These are phyloP conservation scores for Apiospora malaysiana DNA, from an alignment of 2,329 filamentous ascomycete genomes.

Conservation along the genomic window DNA sequence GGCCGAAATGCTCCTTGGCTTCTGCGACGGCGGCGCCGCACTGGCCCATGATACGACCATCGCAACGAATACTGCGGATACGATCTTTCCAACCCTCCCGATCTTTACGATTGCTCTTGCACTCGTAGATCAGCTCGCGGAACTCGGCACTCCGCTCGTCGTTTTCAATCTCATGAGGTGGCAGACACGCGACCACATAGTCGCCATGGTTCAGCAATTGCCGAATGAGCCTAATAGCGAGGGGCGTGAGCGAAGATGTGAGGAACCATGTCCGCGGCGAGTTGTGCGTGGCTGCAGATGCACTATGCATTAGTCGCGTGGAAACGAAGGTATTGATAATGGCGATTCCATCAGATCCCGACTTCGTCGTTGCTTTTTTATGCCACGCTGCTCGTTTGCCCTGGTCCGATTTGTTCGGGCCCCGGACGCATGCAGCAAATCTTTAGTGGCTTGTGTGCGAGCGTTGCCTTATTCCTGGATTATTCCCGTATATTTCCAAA, in stretches of 20 bases:
- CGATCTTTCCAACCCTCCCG: constrained; percentile 82
- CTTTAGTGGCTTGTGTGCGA: background rate
- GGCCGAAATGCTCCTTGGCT: constrained; percentile 81
- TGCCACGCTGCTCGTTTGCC: background rate
- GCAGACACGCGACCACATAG: constrained; percentile 83
- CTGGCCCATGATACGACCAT: constrained; percentile 67
- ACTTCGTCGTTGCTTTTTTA: constrained; percentile 14
- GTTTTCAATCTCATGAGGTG: constrained; percentile 79
- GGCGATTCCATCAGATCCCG: constrained; percentile 14
- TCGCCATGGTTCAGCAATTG: constrained; percentile 90
- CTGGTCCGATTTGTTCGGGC: background rate
- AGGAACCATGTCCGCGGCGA: constrained; percentile 91
- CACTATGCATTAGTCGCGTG: constrained; percentile 42
- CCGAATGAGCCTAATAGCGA: constrained; percentile 81
- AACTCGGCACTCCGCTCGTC: constrained; percentile 79
- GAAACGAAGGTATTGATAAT: background rate
- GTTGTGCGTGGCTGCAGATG: constrained; percentile 69
- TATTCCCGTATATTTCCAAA: background rate
- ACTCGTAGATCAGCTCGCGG: constrained; percentile 76
- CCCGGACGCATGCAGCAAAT: background rate
- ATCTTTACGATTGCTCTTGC: constrained; percentile 65
- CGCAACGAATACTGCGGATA: constrained; percentile 69
- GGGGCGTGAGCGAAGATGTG: constrained; percentile 83
- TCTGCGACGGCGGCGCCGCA: constrained; percentile 89
- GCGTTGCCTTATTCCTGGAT: background rate